These are phyloP conservation scores for Rhodofomes roseus DNA, from an alignment of 1,284 basidiomycete species.

Conservation along the genomic window DNA sequence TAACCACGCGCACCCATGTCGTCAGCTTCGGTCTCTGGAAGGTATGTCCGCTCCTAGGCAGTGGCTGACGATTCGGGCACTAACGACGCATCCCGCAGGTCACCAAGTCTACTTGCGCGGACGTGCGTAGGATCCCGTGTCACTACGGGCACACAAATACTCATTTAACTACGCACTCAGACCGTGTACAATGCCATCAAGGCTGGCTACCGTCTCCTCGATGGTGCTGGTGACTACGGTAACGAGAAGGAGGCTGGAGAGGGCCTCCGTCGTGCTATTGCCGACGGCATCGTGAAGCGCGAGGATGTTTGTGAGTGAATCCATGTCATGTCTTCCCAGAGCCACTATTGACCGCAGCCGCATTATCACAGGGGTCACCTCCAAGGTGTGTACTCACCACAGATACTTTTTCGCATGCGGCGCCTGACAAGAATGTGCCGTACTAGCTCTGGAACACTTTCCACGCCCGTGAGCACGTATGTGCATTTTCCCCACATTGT, in stretches of 20 bases:
- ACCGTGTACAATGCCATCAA: conserved; percentile 71
- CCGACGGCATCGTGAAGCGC: conserved; percentile 68
- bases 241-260: conserved; percentile 88
- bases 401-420: conserved; percentile 15
- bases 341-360: background rate
- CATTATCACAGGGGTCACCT: conserved; percentile 52
- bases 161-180: too few species aligned
- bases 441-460: conserved; percentile 78
- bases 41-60: conserved; percentile 26
- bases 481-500: conserved; percentile 13
- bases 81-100: conserved; percentile 36
- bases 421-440: conserved; percentile 9
- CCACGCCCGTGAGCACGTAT: conserved; percentile 67
- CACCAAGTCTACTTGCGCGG: conserved; percentile 52
- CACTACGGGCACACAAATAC: background rate
- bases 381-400: conserved; percentile 42
- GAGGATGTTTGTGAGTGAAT: conserved; percentile 69
- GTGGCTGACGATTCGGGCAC: background rate
- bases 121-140: conserved; percentile 36
- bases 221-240: conserved; percentile 78
- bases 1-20: conserved; percentile 3
- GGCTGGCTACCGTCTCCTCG: conserved; percentile 77
- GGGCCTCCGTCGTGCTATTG: conserved; percentile 70
- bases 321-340: conserved; percentile 7
- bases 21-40: conserved; percentile 71